These are phyloP conservation scores for Podosphaera leucotricha DNA, from an alignment of 2,329 filamentous ascomycete species.

Conservation along the genomic window DNA sequence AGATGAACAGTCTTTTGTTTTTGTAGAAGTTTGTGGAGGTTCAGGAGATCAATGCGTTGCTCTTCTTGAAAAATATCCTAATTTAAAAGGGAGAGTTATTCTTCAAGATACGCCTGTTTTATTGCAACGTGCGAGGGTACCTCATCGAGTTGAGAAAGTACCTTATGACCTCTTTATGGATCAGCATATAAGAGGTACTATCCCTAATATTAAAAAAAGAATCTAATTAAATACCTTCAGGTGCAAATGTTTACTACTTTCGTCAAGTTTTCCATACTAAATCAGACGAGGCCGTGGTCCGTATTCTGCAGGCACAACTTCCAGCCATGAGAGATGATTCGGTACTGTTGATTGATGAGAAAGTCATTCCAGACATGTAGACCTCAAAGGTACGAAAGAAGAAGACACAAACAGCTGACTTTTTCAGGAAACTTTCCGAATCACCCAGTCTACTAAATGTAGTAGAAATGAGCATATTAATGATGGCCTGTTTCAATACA, in stretches of 20 bases:
- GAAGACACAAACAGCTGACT: neutral
- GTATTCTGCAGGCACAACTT: neutral
- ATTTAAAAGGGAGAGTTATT: neutral
- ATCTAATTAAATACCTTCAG: neutral
- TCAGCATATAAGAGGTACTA: neutral
- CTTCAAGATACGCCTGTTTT: neutral
- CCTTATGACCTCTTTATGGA: neutral
- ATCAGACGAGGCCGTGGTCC: neutral
- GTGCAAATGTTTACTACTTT: neutral
- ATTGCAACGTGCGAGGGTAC: neutral
- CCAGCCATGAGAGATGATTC: neutral
- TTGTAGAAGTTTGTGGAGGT: neutral
- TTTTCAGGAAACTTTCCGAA: neutral
- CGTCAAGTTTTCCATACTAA: neutral
- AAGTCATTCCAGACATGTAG: neutral
- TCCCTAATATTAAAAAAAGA: neutral
- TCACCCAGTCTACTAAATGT: neutral
- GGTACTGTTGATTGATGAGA: neutral
- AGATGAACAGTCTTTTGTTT: neutral
- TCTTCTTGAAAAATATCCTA: neutral
- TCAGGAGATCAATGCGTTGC: neutral
- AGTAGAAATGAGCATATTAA: neutral
- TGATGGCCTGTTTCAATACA: neutral
- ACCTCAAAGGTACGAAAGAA: neutral
- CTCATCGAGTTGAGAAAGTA: neutral